A percentile compares a stretch with the other conserved stretches of the same genome.
Conservation (phyloP, 2,329 filamentous ascomycete genomes). For the Venturia asperata region DNA sequence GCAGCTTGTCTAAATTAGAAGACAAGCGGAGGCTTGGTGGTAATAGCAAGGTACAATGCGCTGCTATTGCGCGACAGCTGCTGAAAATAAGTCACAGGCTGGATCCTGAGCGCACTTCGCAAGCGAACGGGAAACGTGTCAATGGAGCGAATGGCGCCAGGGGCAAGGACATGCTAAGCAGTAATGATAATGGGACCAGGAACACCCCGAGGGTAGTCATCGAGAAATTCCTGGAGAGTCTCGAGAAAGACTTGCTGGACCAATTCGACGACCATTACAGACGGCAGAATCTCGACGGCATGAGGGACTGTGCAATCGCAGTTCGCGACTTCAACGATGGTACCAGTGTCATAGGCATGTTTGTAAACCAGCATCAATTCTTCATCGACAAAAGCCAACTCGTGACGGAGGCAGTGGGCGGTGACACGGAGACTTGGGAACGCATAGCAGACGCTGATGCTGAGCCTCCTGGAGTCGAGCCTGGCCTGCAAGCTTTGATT, state of each 20-base stretch:
- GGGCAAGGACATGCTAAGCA: constrained; percentile 23
- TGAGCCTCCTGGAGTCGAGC: constrained; percentile 84
- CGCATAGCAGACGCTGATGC: constrained; percentile 88
- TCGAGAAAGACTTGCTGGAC: constrained; percentile 90
- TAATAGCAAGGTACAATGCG: constrained; percentile 89
- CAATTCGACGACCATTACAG: constrained; percentile 98
- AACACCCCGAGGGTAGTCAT: constrained; percentile 77
- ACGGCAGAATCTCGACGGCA: constrained; percentile 91
- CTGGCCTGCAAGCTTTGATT: constrained; percentile 81
- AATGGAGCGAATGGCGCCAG: constrained; percentile 45
- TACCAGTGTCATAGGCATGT: constrained; percentile 86
- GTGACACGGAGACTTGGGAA: constrained; percentile 73
- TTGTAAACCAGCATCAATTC: constrained; percentile 98
- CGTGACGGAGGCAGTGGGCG: constrained; percentile 74
- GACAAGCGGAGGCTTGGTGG: constrained; percentile 79
- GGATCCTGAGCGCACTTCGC: constrained; percentile 50
- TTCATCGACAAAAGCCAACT: constrained; percentile 95
- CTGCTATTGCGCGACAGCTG: constrained; percentile 86
- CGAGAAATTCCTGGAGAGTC: constrained; percentile 90
- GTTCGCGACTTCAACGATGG: constrained; percentile 94
- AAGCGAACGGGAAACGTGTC: constrained; percentile 11
- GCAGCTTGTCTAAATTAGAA: constrained; percentile 78
- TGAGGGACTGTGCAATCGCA: constrained; percentile 94
- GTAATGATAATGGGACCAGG: constrained; percentile 25
- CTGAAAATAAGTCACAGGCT: constrained; percentile 90